phyloP scores from a whole-genome alignment of 495 filamentous ascomycete genomes.

The Pseudotulostoma volvatum region DNA sequence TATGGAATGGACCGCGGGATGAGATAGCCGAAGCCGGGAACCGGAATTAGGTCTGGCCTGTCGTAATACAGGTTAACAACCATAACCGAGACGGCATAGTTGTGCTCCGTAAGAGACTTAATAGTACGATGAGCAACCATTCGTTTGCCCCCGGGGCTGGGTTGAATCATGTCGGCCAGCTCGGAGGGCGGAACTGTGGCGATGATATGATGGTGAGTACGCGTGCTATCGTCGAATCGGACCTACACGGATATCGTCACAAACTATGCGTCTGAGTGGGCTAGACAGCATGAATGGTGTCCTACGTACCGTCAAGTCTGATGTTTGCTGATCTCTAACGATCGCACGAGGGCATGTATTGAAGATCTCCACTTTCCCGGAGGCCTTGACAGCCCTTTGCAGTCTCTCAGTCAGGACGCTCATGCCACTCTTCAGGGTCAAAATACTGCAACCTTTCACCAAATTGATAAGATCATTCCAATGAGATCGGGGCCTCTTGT shows the following conservation, averaged over 20 bases:
- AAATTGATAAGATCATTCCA: conserved; percentile 6
- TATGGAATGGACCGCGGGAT: conserved; percentile 54
- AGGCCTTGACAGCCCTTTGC: conserved; percentile 11
- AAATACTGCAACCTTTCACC: conserved; percentile 31
- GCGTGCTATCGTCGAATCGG: conserved; percentile 1
- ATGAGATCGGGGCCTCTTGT: conserved; percentile 4
- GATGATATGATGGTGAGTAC: conserved; percentile 46
- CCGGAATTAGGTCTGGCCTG: conserved; percentile 42
- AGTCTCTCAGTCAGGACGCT: conserved; percentile 21
- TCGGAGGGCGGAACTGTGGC: conserved; percentile 44
- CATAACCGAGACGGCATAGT: conserved; percentile 65
- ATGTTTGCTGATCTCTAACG: conserved; percentile 2
- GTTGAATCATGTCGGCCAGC: conserved; percentile 13
- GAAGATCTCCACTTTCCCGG: conserved; percentile 16
- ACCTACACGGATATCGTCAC: conserved; percentile 5
- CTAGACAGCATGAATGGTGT: too few relatives aligned
- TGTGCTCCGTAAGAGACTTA: conserved; percentile 26
- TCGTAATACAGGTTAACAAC: conserved; percentile 80
- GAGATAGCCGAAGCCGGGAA: conserved; percentile 77
- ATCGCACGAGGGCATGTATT: conserved; percentile 9
- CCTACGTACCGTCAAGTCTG: conserved; percentile 11
- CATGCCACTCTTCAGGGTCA: conserved; percentile 42
- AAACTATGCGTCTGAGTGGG: too few relatives aligned
- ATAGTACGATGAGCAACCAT: conserved; percentile 12
- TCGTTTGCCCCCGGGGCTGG: conserved; percentile 3